phyloP scores from a whole-genome alignment of 2,329 filamentous ascomycete species.

The Fusarium sp. region DNA sequence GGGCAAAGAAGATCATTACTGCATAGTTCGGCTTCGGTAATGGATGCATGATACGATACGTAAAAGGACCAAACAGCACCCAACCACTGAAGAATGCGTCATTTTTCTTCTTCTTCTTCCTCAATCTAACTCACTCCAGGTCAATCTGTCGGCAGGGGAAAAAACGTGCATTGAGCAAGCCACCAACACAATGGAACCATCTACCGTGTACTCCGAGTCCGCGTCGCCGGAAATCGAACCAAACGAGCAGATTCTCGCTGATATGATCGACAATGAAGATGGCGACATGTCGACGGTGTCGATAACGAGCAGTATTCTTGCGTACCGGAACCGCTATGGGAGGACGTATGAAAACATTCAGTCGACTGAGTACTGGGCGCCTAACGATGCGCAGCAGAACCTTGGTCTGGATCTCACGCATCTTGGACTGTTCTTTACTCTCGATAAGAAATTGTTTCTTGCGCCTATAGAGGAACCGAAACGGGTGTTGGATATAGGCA shows the following conservation, averaged over 20 bases:
- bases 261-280: background rate
- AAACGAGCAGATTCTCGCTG: background rate
- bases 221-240: background rate
- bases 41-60: background rate
- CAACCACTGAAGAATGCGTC: background rate
- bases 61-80: background rate
- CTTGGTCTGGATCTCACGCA: conserved; percentile 41
- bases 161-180: background rate
- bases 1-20: background rate
- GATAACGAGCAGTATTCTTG: conserved; percentile 27
- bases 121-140: background rate
- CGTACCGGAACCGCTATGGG: conserved; percentile 27
- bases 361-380: conserved; percentile 38
- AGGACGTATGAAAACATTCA: conserved; percentile 32
- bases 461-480: conserved; percentile 36
- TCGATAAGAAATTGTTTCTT: conserved; percentile 38
- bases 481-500: conserved; percentile 60
- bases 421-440: conserved; percentile 35
- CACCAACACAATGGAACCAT: conserved; percentile 11
- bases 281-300: conserved; percentile 3
- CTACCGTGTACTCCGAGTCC: background rate
- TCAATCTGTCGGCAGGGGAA: background rate
- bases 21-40: background rate
- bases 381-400: conserved; percentile 42
- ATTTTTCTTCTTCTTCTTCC: background rate